Base-by-base conservation (phyloP, 352 stramenopile genomes). In the Phytophthora rubi region DNA sequence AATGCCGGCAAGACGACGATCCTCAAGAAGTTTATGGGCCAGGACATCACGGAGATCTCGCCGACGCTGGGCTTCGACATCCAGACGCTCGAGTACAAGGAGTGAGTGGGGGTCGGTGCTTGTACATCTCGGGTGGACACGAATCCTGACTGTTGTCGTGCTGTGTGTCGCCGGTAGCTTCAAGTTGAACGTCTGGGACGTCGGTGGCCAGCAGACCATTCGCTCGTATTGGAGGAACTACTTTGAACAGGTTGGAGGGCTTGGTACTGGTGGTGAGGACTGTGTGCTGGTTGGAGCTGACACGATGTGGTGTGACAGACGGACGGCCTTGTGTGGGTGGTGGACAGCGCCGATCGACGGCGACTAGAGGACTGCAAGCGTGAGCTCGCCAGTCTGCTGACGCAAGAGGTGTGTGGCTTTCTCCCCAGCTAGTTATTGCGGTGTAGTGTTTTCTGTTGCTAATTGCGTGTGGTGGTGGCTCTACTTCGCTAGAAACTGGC, bases 1-100 rank as follows among this genome's bases (percentile, higher is more conserved):
- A 99, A 99, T 88, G 97, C 97, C 18, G 98, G 98, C 44, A 99
- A 99, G 85, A 99, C 98, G 21, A 99, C 97, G 12, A 99, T 99
- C 66, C 71, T 99, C 32, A 98, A 97, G 64, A 97, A 98, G 76
- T 98, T 99, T 62, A 99, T 98, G 81, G 97, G 96, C 26, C 90
- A 99, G 54, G 90, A 98, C 49, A 99, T 99, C 54, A 92, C 97
- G 23, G 92, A 96, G 48, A 99, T 99, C 73, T 97, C 93, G 48
- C 98, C 98, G 8, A 99, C 98, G 26, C 84, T 99, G 1, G 98
- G 98, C 23, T 99, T 99, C 82, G 97, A 99, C 69, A 99, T 99
- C 79, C 97, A 99, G 76, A 99, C 97, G 32, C 85, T 99, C 33
- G 94, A 99, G 62, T 98, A 99, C 77, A 94, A 97, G 79, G 82